A percentile compares a stretch with the other conserved stretches of the same genome.
Conservation (phyloP, 2,329 filamentous ascomycete species). For the Ophiostoma piceae region DNA sequence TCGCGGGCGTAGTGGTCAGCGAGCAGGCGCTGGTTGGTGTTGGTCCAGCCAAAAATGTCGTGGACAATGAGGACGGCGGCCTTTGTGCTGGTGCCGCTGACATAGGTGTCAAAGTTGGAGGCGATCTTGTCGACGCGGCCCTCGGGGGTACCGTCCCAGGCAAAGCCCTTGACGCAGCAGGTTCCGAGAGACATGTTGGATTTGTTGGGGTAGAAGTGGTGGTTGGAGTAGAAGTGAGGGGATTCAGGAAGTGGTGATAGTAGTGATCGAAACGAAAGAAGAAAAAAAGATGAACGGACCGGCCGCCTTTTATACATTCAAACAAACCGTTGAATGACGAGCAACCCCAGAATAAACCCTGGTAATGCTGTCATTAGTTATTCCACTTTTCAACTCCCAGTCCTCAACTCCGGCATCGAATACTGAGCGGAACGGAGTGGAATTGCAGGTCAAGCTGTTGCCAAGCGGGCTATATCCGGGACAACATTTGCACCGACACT, state of each 20-base stretch:
- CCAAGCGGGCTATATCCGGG: background rate
- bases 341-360: background rate
- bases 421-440: background rate
- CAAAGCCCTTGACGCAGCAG: constrained; percentile 38
- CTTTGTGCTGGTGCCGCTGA: constrained; percentile 37
- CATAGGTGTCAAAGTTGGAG: constrained; percentile 38
- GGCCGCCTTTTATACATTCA: background rate
- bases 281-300: background rate
- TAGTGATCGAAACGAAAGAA: background rate
- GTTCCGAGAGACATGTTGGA: constrained; percentile 18
- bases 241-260: background rate
- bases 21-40: constrained; percentile 44
- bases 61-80: constrained; percentile 45
- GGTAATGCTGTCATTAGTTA: background rate
- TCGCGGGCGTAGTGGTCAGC: constrained; percentile 46
- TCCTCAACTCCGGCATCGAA: background rate
- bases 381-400: background rate
- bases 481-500: background rate
- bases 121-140: constrained; percentile 38
- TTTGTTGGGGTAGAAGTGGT: background rate
- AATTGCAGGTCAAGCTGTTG: background rate
- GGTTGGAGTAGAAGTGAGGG: background rate
- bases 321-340: background rate
- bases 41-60: constrained; percentile 48
- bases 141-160: constrained; percentile 37